Evolutionary conservation across 345 rosid species (phyloP).

Genomic region (Linum trigynum): DNA sequence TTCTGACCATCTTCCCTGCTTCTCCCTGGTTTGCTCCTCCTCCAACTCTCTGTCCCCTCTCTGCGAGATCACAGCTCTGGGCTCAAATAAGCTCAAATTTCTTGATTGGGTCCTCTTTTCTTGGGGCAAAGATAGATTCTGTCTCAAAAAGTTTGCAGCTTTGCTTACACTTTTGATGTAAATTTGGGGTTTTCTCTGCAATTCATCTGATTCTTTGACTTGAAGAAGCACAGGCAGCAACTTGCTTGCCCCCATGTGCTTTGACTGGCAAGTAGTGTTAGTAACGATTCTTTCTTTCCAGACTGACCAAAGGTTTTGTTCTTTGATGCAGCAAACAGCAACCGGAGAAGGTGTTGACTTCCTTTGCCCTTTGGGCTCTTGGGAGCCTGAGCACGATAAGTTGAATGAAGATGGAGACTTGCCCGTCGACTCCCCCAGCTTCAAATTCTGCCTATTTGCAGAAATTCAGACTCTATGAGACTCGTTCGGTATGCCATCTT

Average conservation of each 20-base stretch:
- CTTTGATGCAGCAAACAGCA: not conserved
- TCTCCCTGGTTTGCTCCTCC: not conserved
- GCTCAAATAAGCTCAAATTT: not conserved
- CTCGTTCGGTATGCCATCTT: constrained; percentile 50
- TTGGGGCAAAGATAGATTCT: not conserved
- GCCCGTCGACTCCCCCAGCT: constrained; percentile 19
- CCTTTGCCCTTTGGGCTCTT: not conserved
- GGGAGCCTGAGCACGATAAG: constrained; percentile 1
- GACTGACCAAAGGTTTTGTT: too few relatives aligned
- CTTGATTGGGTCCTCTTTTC: not conserved
- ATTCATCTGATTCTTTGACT: not conserved
- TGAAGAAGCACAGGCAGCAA: too few relatives aligned
- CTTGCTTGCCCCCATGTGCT: not conserved
- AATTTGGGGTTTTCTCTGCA: not conserved
- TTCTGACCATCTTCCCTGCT: too few relatives aligned
- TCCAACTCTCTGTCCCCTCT: not conserved
- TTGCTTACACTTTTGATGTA: not conserved
- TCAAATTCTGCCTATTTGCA: constrained; percentile 40
- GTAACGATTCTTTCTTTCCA: too few relatives aligned
- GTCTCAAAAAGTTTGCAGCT: not conserved
- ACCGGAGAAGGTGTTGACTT: not conserved
- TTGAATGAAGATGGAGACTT: constrained; percentile 6
- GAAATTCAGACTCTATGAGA: constrained; percentile 81
- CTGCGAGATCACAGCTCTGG: not conserved
- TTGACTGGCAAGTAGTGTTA: too few relatives aligned